Percentiles rank a stretch among this genome's conserved stretches.
Conservation (phyloP, 371 early-diverging fungal genomes). For the Apophysomyces sp. region DNA sequence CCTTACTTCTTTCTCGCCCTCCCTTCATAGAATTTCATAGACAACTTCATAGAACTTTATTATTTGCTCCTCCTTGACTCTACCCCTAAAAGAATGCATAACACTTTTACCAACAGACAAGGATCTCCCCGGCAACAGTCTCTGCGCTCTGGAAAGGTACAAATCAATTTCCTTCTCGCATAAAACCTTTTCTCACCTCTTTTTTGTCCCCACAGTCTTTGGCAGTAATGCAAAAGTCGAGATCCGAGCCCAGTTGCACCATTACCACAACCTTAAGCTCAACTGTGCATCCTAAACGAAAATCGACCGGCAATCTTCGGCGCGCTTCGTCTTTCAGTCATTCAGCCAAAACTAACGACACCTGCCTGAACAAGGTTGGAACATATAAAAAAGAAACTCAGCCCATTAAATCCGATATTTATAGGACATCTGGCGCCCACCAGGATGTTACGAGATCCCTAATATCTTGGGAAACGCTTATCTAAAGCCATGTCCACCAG, state of each 20-base stretch:
- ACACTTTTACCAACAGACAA: slow-evolving; percentile 11
- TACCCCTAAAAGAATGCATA: slow-evolving; percentile 12
- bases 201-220: slow-evolving; percentile 10
- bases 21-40: slow-evolving; percentile 5
- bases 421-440: slow-evolving; percentile 31
- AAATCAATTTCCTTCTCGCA: neutral
- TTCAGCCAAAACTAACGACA: slow-evolving; percentile 13
- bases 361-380: neutral
- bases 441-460: slow-evolving; percentile 31
- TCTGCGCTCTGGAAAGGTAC: neutral
- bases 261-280: slow-evolving; percentile 16
- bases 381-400: neutral
- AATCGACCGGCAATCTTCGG: slow-evolving; percentile 47
- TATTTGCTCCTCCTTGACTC: slow-evolving; percentile 4
- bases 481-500: slow-evolving; percentile 40
- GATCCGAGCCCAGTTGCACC: slow-evolving; percentile 42
- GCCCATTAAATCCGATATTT: slow-evolving; percentile 2
- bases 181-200: neutral
- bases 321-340: slow-evolving; percentile 27
- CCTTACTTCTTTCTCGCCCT: neutral
- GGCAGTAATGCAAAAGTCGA: slow-evolving; percentile 42
- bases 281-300: slow-evolving; percentile 38
- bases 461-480: slow-evolving; percentile 36
- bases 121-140: neutral
- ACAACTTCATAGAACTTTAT: neutral